Evolutionary conservation across 2,329 filamentous ascomycete genomes (phyloP), one percentile per base, ranked within the genome.

Genomic region (Alternaria ethzedia): DNA sequence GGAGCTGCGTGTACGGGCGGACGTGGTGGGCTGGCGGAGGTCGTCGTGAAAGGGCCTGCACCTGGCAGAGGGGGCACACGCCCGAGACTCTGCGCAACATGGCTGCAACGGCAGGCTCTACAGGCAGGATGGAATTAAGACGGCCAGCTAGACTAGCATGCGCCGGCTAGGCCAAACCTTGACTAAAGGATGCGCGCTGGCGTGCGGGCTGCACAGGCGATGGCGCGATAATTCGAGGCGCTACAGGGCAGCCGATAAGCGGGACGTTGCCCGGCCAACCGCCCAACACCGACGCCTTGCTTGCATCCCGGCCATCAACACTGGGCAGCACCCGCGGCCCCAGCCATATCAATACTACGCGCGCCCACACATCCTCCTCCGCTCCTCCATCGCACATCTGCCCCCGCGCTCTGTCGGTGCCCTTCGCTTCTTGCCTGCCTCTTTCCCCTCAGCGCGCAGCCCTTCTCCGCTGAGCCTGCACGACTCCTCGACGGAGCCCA

Each of bases 51-150:
- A 13, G 75, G 67, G 55, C 75, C 36, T 41, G 71, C 47, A 72
- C 74, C 68, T 83, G 81, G 76, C 83, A 85, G 62, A 83, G 80
- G 9, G 80, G 80, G 66, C 83, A 84, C 45, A 70, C 59, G 20
- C 73, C 70, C n/a, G 69, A 44, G 45, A 68, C 62, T 45, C 70
- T 75, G 56, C 74, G 77, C 63, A 79, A 59, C 78, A 79, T 62
- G 23, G 50, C 50, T 47, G 21, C 49, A n/a, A 6, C 17, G 25
- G 28, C 43, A 55, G 45, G 36, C 23, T 44, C 17, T 20, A 23
- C 21, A 47, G 26, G 12, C 41, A 23, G 25, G 6, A 56, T 46
- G 9, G 10, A 32, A 23, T 12, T 26, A 25, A 56, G 20, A 52
- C 20, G 49, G 21, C 49, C 17, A 30, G 32, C 28, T 41, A 52